Evolutionary conservation across 352 stramenopile species (phyloP).

Genomic region (Phytopythium boreale): DNA sequence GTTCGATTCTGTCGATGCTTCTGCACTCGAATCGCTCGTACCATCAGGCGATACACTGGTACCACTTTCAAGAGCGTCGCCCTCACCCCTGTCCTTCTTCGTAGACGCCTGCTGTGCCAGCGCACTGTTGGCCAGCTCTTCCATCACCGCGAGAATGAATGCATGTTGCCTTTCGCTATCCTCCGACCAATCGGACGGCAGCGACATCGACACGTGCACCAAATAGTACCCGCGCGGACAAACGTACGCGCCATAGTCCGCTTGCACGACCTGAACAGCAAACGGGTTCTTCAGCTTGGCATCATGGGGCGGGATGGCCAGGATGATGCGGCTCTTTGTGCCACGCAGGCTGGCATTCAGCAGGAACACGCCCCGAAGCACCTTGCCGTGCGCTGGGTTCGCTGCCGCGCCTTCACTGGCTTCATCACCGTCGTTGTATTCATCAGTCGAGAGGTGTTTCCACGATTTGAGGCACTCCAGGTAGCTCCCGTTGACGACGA

Average conservation of each 20-base stretch:
- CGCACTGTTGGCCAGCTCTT: slow-evolving; percentile 24
- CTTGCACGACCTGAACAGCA: slow-evolving; percentile 69
- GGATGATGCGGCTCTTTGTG: slow-evolving; percentile 45
- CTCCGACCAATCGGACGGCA: slow-evolving; percentile 37
- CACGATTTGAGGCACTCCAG: slow-evolving; percentile 17
- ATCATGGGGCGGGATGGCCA: slow-evolving; percentile 69
- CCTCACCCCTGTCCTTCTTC: neutral
- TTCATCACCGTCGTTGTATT: neutral
- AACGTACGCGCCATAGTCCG: slow-evolving; percentile 60
- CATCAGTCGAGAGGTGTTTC: neutral
- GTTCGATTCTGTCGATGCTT: slow-evolving; percentile 1
- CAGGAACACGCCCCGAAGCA: slow-evolving; percentile 63
- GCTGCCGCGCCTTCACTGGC: neutral
- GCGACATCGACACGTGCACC: slow-evolving; percentile 60
- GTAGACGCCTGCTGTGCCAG: slow-evolving; percentile 6
- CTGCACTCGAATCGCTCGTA: neutral
- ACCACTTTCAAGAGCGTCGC: neutral
- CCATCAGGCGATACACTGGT: neutral
- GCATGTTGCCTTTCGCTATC: slow-evolving; percentile 29
- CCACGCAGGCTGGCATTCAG: slow-evolving; percentile 37
- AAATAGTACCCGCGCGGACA: slow-evolving; percentile 58
- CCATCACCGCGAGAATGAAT: slow-evolving; percentile 39
- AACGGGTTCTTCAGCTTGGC: slow-evolving; percentile 47
- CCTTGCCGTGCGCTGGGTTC: slow-evolving; percentile 22
- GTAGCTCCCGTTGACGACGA: slow-evolving; percentile 56